Conservation (phyloP, 805 yeast genomes). For the Metschnikowia lachancei region DNA sequence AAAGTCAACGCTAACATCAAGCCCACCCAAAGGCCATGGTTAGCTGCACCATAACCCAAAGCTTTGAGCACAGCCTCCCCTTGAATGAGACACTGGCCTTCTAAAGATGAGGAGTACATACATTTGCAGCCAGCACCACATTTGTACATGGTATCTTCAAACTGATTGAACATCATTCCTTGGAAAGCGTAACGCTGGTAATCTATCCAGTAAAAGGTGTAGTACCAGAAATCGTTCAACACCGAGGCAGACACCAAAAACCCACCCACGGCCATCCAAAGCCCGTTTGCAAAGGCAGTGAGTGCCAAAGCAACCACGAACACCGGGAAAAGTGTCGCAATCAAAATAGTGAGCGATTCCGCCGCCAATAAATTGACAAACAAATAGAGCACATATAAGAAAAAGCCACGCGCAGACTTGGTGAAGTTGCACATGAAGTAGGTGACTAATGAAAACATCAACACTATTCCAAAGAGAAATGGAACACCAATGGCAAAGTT, state of each 20-base stretch:
- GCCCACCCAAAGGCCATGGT: constrained; percentile 38
- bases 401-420: constrained; percentile 29
- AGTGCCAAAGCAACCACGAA: constrained; percentile 40
- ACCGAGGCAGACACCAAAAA: constrained; percentile 35
- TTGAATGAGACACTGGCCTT: constrained; percentile 28
- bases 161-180: constrained; percentile 44
- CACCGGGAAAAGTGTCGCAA: constrained; percentile 33
- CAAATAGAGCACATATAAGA: constrained; percentile 36
- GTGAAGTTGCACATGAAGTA: constrained; percentile 36
- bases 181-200: constrained; percentile 43
- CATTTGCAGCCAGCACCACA: constrained; percentile 37
- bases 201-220: constrained; percentile 40
- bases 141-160: constrained; percentile 24
- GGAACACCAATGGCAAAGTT: constrained; percentile 39
- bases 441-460: constrained; percentile 32
- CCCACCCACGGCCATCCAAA: constrained; percentile 46
- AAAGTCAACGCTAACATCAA: constrained; percentile 30
- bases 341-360: constrained; percentile 38
- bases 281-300: constrained; percentile 41
- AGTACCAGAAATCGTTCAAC: constrained; percentile 39
- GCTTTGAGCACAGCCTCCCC: constrained; percentile 33
- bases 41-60: constrained; percentile 28
- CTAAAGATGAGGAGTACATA: constrained; percentile 30
- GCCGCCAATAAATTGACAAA: constrained; percentile 41
- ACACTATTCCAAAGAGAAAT: constrained; percentile 31